A percentile compares a stretch with the other conserved stretches of the same genome.
phyloP scores from a whole-genome alignment of 116 monocot genomes.

The Phalaenopsis hybrid region DNA sequence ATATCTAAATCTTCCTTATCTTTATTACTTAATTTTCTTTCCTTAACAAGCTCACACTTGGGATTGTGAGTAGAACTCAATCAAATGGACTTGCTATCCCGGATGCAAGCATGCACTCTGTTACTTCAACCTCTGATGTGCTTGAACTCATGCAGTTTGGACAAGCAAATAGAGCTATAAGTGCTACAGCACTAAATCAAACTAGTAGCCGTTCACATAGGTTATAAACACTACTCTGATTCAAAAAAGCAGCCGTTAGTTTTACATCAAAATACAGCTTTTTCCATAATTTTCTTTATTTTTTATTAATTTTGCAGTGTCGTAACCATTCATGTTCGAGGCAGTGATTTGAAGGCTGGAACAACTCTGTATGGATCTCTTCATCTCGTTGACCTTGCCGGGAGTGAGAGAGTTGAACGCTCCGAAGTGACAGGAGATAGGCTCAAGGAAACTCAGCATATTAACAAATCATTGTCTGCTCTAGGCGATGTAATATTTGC shows the following conservation, averaged over 20 bases:
- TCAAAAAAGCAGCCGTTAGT: background rate
- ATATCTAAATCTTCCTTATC: background rate
- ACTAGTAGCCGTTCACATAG: conserved; percentile 53
- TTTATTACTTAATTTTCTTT: background rate
- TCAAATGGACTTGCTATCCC: conserved; percentile 43
- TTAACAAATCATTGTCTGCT: conserved; percentile 45
- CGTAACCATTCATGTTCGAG: conserved; percentile 36
- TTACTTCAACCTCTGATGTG: conserved; percentile 35
- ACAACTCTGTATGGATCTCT: conserved; percentile 28
- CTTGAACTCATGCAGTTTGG: conserved; percentile 36
- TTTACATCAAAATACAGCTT: background rate
- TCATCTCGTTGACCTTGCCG: conserved; percentile 44
- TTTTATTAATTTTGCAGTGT: conserved; percentile 17
- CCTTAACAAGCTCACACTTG: conserved; percentile 29
- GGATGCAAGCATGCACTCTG: conserved; percentile 39
- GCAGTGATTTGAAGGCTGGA: conserved; percentile 24
- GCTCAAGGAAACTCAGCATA: conserved; percentile 46
- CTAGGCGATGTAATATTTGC: conserved; percentile 48
- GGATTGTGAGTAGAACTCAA: conserved; percentile 28
- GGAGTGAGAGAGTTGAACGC: conserved; percentile 44
- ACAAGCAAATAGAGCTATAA: conserved; percentile 29
- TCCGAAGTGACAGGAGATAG: conserved; percentile 39
- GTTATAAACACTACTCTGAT: conserved; percentile 11
- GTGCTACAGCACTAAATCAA: conserved; percentile 44
- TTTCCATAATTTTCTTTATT: background rate